Evolutionary conservation across 1,139 yeast species (phyloP).

Genomic region (Saccharomycopsis phalli): DNA sequence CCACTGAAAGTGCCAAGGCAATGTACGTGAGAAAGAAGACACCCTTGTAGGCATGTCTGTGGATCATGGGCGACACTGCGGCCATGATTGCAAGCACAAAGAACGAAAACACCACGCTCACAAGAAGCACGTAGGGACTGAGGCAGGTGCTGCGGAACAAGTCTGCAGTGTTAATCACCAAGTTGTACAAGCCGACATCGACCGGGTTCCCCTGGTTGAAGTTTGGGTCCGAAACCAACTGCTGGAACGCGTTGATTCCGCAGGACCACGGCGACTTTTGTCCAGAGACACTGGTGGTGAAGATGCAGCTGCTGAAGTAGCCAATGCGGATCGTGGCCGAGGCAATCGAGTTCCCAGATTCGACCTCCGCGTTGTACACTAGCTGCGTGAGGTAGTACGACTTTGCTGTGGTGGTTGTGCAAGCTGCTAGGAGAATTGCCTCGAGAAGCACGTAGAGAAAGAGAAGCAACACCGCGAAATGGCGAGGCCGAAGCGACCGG

Average conservation of each 20-base stretch:
- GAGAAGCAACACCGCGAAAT: constrained; percentile 14
- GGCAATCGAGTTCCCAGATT: constrained; percentile 3
- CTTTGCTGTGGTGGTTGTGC: constrained; percentile 11
- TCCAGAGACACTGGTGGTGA: not conserved
- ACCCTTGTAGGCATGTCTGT: constrained; percentile 8
- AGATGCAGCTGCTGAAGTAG: constrained; percentile 17
- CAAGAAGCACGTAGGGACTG: constrained; percentile 19
- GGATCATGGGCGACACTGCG: constrained; percentile 10
- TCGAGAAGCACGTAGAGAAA: constrained; percentile 17
- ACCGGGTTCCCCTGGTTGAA: constrained; percentile 8
- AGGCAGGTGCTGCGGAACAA: constrained; percentile 16
- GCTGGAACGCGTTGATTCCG: constrained; percentile 11
- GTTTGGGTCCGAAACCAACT: constrained; percentile 7
- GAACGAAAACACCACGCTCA: constrained; percentile 13
- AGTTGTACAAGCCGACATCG: constrained; percentile 13
- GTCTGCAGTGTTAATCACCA: constrained; percentile 15
- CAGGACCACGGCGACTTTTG: constrained; percentile 11
- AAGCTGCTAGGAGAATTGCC: constrained; percentile 18
- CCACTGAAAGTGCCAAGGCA: constrained; percentile 13
- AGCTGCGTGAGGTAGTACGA: constrained; percentile 11
- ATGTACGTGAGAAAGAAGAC: constrained; percentile 14
- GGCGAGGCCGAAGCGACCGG: constrained; percentile 9
- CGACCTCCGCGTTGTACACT: constrained; percentile 4
- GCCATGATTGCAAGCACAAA: constrained; percentile 13
- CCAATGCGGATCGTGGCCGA: constrained; percentile 13